phyloP scores from a whole-genome alignment of 2,329 filamentous ascomycete species.

The Cercospora zeina region DNA sequence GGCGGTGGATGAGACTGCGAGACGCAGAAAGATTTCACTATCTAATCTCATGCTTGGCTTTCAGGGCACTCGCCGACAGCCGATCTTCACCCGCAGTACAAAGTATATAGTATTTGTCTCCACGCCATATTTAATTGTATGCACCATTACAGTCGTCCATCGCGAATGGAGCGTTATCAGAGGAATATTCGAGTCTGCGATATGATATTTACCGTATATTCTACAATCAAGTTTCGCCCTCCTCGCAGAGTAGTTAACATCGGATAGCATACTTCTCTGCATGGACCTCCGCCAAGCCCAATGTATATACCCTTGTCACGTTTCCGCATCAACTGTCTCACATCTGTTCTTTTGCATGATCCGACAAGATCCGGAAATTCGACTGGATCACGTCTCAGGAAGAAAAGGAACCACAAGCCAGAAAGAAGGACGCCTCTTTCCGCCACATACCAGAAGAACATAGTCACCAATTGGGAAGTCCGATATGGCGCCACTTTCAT shows the following conservation, averaged over 20 bases:
- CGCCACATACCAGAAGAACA: neutral
- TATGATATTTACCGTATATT: neutral
- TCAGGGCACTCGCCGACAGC: neutral
- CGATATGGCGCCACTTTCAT: slow-evolving; percentile 32
- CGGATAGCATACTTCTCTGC: neutral
- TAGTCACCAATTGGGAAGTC: neutral
- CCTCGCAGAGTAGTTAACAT: neutral
- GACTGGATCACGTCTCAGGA: neutral
- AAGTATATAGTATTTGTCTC: no score
- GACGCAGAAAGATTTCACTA: slow-evolving; percentile 12
- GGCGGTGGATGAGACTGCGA: slow-evolving; percentile 5
- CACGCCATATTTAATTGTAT: no score
- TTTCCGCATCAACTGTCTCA: neutral
- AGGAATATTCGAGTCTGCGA: no score
- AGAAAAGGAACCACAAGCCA: neutral
- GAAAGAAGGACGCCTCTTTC: no score
- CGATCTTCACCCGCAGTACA: neutral
- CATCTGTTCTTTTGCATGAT: neutral
- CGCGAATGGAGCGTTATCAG: no score
- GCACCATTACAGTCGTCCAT: no score
- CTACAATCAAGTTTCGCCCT: neutral
- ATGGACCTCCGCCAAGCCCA: slow-evolving; percentile 4
- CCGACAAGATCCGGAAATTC: neutral
- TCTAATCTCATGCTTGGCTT: neutral
- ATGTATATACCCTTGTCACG: neutral